Evolutionary conservation across 2,329 filamentous ascomycete species (phyloP).

Genomic region (Thielaviopsis populi): DNA sequence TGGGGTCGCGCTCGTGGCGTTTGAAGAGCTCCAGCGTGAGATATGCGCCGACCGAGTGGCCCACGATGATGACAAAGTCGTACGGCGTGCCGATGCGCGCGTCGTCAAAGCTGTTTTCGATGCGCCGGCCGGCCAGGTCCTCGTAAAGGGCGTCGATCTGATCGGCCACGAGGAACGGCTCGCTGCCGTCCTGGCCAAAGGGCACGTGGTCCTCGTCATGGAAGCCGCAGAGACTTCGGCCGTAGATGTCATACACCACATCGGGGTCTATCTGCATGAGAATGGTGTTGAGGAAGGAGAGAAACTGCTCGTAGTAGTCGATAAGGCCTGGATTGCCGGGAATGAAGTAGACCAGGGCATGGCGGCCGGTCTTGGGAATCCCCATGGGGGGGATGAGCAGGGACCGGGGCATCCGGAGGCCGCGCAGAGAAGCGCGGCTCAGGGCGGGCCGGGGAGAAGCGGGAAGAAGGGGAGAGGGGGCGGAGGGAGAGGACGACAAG

Average conservation of each 20-base stretch:
- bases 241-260: conserved; percentile 39
- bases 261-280: conserved; percentile 31
- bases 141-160: conserved; percentile 35
- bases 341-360: conserved; percentile 52
- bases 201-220: conserved; percentile 36
- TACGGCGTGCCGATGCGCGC: conserved; percentile 28
- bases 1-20: conserved; percentile 31
- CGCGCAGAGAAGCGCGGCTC: conserved; percentile 15
- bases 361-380: conserved; percentile 19
- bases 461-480: background rate
- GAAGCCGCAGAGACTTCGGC: conserved; percentile 45
- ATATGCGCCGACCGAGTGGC: conserved; percentile 61
- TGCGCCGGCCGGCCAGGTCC: conserved; percentile 24
- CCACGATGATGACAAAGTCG: conserved; percentile 49
- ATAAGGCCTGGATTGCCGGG: conserved; percentile 65
- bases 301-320: conserved; percentile 56
- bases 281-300: conserved; percentile 39
- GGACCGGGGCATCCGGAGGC: conserved; percentile 11
- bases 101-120: conserved; percentile 20
- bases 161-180: conserved; percentile 37
- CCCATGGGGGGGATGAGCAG: conserved; percentile 21
- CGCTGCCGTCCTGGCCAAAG: conserved; percentile 26
- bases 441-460: background rate
- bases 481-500: background rate
- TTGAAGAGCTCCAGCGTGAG: conserved; percentile 54